Evolutionary conservation across 148 eudicot species (phyloP).

Genomic region (Vaccinium macrocarpon): DNA sequence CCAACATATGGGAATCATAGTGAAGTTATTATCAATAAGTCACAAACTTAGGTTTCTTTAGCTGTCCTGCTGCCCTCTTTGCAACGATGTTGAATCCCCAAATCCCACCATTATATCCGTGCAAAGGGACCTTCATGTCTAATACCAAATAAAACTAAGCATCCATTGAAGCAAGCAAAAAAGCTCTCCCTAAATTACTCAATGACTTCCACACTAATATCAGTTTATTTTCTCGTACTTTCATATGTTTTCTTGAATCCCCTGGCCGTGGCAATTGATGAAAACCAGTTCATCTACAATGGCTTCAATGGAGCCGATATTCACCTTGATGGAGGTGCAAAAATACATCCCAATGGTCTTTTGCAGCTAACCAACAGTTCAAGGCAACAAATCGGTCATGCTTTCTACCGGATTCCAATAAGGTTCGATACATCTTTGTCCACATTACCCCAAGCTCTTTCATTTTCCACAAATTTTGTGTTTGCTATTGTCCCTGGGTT

Average conservation of each 20-base stretch:
- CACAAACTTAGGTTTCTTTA: neutral
- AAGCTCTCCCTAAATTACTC: neutral
- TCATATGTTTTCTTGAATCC: neutral
- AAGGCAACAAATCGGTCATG: constrained; percentile 20
- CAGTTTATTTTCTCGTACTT: neutral
- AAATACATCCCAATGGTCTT: constrained; percentile 24
- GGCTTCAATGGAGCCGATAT: constrained; percentile 21
- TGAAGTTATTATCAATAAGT: neutral
- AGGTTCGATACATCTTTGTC: neutral
- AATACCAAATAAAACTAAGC: neutral
- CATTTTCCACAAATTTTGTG: constrained; percentile 15
- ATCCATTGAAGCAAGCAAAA: neutral
- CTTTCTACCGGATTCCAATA: constrained; percentile 21
- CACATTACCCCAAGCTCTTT: neutral
- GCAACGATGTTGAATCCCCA: neutral
- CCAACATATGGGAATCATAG: no score
- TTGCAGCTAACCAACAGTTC: constrained; percentile 26
- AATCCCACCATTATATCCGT: neutral
- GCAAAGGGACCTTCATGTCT: neutral
- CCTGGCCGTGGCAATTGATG: neutral
- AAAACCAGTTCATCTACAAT: neutral
- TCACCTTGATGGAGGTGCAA: constrained; percentile 18
- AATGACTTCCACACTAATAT: neutral
- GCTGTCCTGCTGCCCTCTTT: neutral
- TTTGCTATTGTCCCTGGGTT: constrained; percentile 17